Evolutionary conservation across 1,139 yeast genomes (phyloP), one percentile per base, ranked within the genome.

Genomic region (Magnusiomyces starmeri): DNA sequence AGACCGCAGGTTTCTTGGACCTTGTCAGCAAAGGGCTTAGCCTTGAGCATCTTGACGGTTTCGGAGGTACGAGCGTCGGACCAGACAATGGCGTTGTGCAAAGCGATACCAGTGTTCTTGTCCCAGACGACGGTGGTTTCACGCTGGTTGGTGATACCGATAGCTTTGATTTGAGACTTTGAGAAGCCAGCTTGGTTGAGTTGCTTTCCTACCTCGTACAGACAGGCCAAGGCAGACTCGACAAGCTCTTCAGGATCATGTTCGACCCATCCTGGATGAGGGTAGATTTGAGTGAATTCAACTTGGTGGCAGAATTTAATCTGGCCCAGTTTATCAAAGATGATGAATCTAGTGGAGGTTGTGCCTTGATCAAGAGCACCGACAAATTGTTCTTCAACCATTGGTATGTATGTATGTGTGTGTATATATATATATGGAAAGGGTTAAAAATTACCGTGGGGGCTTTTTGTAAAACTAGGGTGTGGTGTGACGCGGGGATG

Each of bases 81-180:
- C 97, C 97, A 90, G 48, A 92, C 95, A 66, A 90, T 87, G 66
- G 97, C 97, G 64, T 85, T 83, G 65, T 83, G 77, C 53, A 87
- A 76, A 1, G 97, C 94, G 61, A 77, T 75, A 46, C 97, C 97
- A 1, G 97, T 88, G 54, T 75, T 75, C 60, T 82, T 77, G 53
- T 88, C 83, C 97, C 97, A 90, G 50, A 90, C 83, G 54, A 90
- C 79, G 32, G 96, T 85, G 46, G 97, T 89, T 70, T 90, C 97
- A 67, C 97, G 81, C 92, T 90, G 94, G 71, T 89, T 90, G 55
- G 97, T 94, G 62, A 90, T 80, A 46, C 97, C 96, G 60, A 90
- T 77, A 20, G 69, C 72, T 57, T 65, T 64, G 51, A 72, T 68
- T 49, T 62, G 60, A 29, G 57, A 56, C 24, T 63, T 57, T 25